Conservation (phyloP, 1,284 basidiomycete genomes). For the Cutaneotrichosporon cavernicola region DNA sequence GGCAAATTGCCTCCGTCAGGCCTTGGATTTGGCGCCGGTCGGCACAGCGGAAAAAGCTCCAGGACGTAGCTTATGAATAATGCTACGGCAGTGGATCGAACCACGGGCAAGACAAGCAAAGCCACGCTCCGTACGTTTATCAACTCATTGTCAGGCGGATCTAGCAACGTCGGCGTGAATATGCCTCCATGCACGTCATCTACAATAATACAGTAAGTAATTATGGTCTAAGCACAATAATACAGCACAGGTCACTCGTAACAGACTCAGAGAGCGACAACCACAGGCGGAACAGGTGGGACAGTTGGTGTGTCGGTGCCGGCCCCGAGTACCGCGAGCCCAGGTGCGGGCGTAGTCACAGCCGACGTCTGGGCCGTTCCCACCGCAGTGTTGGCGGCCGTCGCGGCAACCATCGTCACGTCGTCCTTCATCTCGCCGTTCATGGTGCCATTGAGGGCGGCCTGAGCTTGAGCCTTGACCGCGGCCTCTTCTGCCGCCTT, state of each 20-base stretch:
- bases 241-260: background rate
- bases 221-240: background rate
- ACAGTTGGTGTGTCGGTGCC: constrained; percentile 1
- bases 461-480: constrained; percentile 14
- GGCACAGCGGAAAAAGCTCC: too few relatives aligned
- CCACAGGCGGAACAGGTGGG: background rate
- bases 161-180: background rate
- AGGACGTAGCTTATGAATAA: too few relatives aligned
- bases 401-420: background rate
- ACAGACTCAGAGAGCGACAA: background rate
- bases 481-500: constrained; percentile 22
- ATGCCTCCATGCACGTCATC: background rate
- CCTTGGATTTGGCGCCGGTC: background rate
- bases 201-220: background rate
- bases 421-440: constrained; percentile 5
- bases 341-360: constrained; percentile 5
- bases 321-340: background rate
- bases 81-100: too few relatives aligned
- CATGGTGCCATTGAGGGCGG: constrained; percentile 5
- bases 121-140: too few relatives aligned
- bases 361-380: constrained; percentile 12
- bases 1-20: constrained; percentile 5
- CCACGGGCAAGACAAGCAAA: too few relatives aligned
- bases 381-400: constrained; percentile 2
- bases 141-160: too few relatives aligned